Percentiles rank a stretch among this genome's conserved stretches.
phyloP scores from a whole-genome alignment of 805 yeast genomes.

The Kluyveromyces starmeri region DNA sequence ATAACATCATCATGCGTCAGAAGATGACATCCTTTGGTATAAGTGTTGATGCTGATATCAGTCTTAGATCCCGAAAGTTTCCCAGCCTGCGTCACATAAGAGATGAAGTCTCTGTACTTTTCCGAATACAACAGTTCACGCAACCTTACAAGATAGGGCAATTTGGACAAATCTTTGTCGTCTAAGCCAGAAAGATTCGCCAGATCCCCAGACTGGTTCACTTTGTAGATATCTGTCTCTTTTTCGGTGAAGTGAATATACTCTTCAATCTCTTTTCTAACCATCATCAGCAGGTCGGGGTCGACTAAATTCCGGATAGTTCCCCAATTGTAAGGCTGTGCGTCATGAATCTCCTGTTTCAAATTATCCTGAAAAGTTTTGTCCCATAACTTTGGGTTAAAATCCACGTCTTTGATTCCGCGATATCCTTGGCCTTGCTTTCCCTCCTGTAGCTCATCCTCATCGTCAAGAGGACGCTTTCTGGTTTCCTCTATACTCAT shows the following conservation, averaged over 20 bases:
- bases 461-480: constrained; percentile 14
- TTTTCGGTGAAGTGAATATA: constrained; percentile 88
- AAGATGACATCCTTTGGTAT: constrained; percentile 87
- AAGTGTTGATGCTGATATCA: constrained; percentile 87
- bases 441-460: constrained; percentile 28
- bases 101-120: constrained; percentile 69
- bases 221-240: constrained; percentile 95
- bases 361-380: constrained; percentile 33
- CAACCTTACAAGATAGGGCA: constrained; percentile 68
- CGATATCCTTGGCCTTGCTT: no score
- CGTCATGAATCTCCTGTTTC: constrained; percentile 36
- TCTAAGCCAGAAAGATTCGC: constrained; percentile 86
- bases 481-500: not conserved
- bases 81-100: constrained; percentile 78
- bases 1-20: constrained; percentile 96
- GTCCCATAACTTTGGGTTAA: constrained; percentile 43
- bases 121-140: constrained; percentile 84
- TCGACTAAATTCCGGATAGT: constrained; percentile 64
- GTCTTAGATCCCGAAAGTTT: constrained; percentile 83
- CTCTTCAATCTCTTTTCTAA: constrained; percentile 72
- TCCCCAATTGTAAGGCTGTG: constrained; percentile 88
- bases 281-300: constrained; percentile 67
- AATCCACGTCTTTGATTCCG: no score
- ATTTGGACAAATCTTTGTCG: constrained; percentile 58
- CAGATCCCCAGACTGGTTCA: constrained; percentile 80